Evolutionary conservation across 805 yeast genomes (phyloP).

Genomic region (Hanseniaspora meyeri): DNA sequence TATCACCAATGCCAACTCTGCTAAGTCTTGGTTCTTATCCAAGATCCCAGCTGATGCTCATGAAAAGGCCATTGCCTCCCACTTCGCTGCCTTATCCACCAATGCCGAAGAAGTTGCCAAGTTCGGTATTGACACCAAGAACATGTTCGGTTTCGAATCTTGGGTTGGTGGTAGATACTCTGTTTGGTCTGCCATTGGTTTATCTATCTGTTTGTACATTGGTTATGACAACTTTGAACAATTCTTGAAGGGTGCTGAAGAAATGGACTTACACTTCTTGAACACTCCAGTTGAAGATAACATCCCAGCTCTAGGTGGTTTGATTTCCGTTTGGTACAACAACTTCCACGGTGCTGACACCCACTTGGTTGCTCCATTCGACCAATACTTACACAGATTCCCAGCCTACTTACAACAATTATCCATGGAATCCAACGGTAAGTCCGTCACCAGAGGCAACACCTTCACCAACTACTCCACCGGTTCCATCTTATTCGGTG

Average conservation of each 20-base stretch:
- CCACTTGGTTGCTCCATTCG: conserved; percentile 95
- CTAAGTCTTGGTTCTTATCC: conserved; percentile 90
- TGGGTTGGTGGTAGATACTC: conserved; percentile 99
- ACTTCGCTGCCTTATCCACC: conserved; percentile 92
- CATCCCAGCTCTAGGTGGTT: conserved; percentile 88
- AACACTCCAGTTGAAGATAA: conserved; percentile 77
- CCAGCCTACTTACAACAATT: conserved; percentile 98
- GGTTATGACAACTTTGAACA: conserved; percentile 89
- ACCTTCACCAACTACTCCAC: conserved; percentile 88
- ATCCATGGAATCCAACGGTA: conserved; percentile 98
- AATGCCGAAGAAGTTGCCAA: conserved; percentile 81
- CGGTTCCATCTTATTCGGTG: conserved; percentile 92
- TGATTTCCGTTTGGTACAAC: conserved; percentile 94
- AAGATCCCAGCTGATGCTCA: conserved; percentile 43
- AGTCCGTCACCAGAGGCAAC: conserved; percentile 87
- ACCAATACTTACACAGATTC: conserved; percentile 97
- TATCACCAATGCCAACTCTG: conserved; percentile 87
- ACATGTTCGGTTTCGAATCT: conserved; percentile 95
- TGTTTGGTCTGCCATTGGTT: conserved; percentile 99
- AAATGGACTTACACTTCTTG: conserved; percentile 82
- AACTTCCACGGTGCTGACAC: conserved; percentile 97
- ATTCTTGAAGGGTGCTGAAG: conserved; percentile 95
- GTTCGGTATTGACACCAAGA: conserved; percentile 93
- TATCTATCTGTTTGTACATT: conserved; percentile 85
- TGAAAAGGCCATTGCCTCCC: conserved; percentile 60